A percentile compares a stretch with the other conserved stretches of the same genome.
phyloP scores from a whole-genome alignment of 2,329 filamentous ascomycete genomes.

The Huntiella bhutanensis region DNA sequence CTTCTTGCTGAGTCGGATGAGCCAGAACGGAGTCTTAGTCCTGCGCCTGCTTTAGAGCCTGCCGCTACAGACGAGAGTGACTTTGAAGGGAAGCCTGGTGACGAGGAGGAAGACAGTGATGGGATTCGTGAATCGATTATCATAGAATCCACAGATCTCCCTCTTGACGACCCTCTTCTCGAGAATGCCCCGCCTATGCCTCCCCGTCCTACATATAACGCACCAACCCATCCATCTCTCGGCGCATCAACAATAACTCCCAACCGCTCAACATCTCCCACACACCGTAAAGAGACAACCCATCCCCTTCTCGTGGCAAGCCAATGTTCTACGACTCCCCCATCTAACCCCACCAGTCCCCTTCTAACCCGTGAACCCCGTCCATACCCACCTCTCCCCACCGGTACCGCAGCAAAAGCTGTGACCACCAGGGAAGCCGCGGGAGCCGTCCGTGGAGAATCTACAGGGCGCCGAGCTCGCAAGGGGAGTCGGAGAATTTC shows the following conservation, averaged over 20 bases:
- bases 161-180: no score
- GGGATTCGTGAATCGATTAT: no score
- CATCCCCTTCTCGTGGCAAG: not conserved
- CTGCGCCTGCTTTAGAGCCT: conserved; percentile 8
- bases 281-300: not conserved
- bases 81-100: conserved; percentile 3
- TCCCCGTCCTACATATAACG: conserved; percentile 1
- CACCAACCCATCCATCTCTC: conserved; percentile 1
- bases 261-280: not conserved
- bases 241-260: not conserved
- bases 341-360: conserved; percentile 1
- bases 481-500: not conserved
- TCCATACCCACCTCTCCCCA: not conserved
- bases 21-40: not conserved
- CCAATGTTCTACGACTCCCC: not conserved
- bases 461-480: no score
- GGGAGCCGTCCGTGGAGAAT: not conserved
- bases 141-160: no score
- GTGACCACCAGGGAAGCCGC: not conserved
- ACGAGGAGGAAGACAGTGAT: not conserved
- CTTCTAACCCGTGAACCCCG: not conserved
- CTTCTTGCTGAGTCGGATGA: not conserved
- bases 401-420: not conserved
- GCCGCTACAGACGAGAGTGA: conserved; percentile 10
- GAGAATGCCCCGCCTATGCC: not conserved